Conservation (phyloP, 2,329 filamentous ascomycete species). For the Aureobasidium sp. region DNA sequence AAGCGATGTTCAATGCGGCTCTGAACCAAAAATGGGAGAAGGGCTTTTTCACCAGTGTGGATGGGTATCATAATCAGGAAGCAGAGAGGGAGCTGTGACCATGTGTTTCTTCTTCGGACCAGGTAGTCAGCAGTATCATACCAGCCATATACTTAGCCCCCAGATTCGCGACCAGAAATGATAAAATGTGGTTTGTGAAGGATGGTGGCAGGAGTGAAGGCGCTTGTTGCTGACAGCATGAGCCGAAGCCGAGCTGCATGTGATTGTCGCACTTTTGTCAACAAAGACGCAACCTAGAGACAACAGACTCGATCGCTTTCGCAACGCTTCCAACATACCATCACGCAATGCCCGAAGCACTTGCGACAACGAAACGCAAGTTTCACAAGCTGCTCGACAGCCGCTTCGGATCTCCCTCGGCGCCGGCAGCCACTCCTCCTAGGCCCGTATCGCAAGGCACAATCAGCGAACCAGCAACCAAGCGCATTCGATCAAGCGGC, state of each 20-base stretch:
- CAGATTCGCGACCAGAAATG: too few relatives aligned
- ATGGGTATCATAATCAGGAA: constrained; percentile 21
- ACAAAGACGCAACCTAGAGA: background rate
- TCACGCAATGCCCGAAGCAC: constrained; percentile 36
- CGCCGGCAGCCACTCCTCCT: constrained; percentile 30
- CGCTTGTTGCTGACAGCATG: constrained; percentile 7
- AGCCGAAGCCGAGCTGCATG: constrained; percentile 9
- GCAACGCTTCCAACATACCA: background rate
- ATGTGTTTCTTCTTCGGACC: background rate
- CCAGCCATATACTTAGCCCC: background rate
- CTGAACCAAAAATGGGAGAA: constrained; percentile 20
- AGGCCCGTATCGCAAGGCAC: constrained; percentile 18
- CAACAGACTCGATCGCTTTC: background rate
- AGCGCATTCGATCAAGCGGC: constrained; percentile 25
- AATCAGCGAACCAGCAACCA: constrained; percentile 23
- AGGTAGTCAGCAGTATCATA: background rate
- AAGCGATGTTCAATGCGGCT: constrained; percentile 22
- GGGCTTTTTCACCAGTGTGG: constrained; percentile 24
- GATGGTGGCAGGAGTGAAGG: background rate
- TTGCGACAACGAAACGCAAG: constrained; percentile 76
- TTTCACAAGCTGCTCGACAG: constrained; percentile 67
- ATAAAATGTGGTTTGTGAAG: background rate
- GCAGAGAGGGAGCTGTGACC: constrained; percentile 24
- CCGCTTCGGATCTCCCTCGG: constrained; percentile 39
- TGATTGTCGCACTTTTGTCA: constrained; percentile 4